These are phyloP conservation scores for Schizopora paradoxa DNA, from an alignment of 1,284 basidiomycete genomes.

Conservation along the genomic window DNA sequence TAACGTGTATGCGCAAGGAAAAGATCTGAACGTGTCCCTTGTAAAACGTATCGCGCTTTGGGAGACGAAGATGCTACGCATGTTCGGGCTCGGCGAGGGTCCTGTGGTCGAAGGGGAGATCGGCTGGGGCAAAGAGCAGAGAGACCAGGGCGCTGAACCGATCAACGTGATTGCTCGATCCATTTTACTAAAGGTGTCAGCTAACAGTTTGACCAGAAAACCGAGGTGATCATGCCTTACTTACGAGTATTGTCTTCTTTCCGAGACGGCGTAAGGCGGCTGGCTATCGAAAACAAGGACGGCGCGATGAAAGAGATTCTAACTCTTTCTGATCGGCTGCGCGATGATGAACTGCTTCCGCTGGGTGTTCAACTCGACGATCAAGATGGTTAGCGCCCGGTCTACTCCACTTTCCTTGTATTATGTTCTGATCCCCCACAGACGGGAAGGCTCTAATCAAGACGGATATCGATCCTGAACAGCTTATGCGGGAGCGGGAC, in stretches of 20 bases:
- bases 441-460: conserved; percentile 96
- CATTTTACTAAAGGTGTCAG: conserved; percentile 14
- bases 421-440: conserved; percentile 26
- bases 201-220: conserved; percentile 49
- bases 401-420: conserved; percentile 10
- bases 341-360: conserved; percentile 87
- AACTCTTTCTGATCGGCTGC: conserved; percentile 80
- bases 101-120: conserved; percentile 43
- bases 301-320: conserved; percentile 73
- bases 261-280: conserved; percentile 81
- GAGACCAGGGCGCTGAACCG: conserved; percentile 28
- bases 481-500: conserved; percentile 80
- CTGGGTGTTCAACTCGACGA: conserved; percentile 96
- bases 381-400: conserved; percentile 68
- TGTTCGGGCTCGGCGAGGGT: conserved; percentile 94
- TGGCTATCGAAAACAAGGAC: conserved; percentile 73
- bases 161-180: conserved; percentile 49
- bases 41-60: conserved; percentile 77
- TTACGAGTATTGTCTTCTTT: conserved; percentile 83
- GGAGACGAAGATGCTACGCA: conserved; percentile 85
- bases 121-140: conserved; percentile 65
- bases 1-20: conserved; percentile 74
- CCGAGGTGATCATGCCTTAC: conserved; percentile 88
- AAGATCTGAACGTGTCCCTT: conserved; percentile 62
- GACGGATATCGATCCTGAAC: conserved; percentile 78